phyloP scores from a whole-genome alignment of 73 alveolate genomes.

The Uronychia binucleata region DNA sequence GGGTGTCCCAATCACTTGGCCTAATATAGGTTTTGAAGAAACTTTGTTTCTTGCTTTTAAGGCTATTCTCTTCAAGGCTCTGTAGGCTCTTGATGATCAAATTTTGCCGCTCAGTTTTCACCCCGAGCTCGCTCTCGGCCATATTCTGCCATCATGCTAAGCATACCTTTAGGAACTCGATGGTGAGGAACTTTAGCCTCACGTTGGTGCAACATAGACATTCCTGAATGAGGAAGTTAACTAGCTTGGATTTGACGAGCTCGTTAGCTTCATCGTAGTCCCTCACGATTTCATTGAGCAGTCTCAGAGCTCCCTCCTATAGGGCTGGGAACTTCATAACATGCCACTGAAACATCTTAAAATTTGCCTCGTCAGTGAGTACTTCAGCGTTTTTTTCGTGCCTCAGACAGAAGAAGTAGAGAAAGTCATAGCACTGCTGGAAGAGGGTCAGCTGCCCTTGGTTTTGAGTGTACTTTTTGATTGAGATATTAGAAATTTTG shows the following conservation, averaged over 20 bases:
- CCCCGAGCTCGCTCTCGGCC: slow-evolving; percentile 13
- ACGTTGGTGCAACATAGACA: not conserved
- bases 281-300: not conserved
- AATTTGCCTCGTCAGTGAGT: not conserved
- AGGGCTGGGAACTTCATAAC: not conserved
- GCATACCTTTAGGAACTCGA: not conserved
- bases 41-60: too few relatives aligned
- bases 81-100: not conserved
- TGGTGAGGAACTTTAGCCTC: not conserved
- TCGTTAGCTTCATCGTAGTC: slow-evolving; percentile 8
- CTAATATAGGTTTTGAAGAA: not conserved
- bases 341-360: slow-evolving; percentile 1
- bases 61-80: not conserved
- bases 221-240: not conserved
- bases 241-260: not conserved
- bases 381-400: slow-evolving; percentile 2
- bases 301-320: not conserved
- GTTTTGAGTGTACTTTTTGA: not conserved
- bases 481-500: not conserved
- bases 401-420: not conserved
- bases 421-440: slow-evolving; percentile 1
- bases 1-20: not conserved
- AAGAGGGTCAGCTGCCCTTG: not conserved
- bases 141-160: not conserved
- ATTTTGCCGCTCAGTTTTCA: not conserved